Evolutionary conservation across 345 rosid genomes (phyloP).

Genomic region (Pistacia integerrima): DNA sequence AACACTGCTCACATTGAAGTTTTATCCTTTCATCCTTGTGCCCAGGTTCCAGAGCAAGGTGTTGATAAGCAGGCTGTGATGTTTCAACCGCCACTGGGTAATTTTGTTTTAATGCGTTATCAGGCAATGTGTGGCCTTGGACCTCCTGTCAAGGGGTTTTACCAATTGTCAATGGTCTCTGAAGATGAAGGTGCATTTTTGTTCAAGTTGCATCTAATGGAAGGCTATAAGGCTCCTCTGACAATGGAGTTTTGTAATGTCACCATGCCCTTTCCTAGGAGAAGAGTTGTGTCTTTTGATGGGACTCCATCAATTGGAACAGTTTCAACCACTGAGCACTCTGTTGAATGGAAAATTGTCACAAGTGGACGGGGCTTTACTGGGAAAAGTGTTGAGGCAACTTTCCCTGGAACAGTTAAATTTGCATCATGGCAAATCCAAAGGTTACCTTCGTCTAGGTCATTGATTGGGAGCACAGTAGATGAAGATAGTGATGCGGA

Average conservation of each 20-base stretch:
- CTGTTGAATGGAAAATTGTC: slow-evolving; percentile 87
- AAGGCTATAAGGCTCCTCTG: slow-evolving; percentile 80
- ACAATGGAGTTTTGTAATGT: slow-evolving; percentile 89
- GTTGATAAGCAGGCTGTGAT: slow-evolving; percentile 77
- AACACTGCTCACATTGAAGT: slow-evolving; percentile 62
- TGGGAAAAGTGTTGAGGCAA: slow-evolving; percentile 81
- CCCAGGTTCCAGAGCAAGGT: slow-evolving; percentile 87
- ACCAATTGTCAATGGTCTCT: slow-evolving; percentile 95
- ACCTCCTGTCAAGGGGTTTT: slow-evolving; percentile 91
- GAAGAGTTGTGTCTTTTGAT: slow-evolving; percentile 73
- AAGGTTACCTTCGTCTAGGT: slow-evolving; percentile 38
- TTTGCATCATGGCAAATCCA: slow-evolving; percentile 79
- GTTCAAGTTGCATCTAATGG: slow-evolving; percentile 81
- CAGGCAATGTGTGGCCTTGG: slow-evolving; percentile 72
- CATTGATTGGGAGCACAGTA: slow-evolving; percentile 32
- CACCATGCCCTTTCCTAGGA: slow-evolving; percentile 89
- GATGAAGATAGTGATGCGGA: slow-evolving; percentile 86
- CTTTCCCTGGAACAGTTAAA: slow-evolving; percentile 88
- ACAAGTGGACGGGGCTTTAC: slow-evolving; percentile 74
- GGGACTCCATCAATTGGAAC: slow-evolving; percentile 90
- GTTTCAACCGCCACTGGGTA: slow-evolving; percentile 86
- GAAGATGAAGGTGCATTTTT: slow-evolving; percentile 98
- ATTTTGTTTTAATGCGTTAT: slow-evolving; percentile 82
- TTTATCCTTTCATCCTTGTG: slow-evolving; percentile 86
- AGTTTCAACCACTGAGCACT: slow-evolving; percentile 76